Percentiles rank a stretch among this genome's conserved stretches.
phyloP scores from a whole-genome alignment of 345 rosid species.

The Euphorbia lathyris region DNA sequence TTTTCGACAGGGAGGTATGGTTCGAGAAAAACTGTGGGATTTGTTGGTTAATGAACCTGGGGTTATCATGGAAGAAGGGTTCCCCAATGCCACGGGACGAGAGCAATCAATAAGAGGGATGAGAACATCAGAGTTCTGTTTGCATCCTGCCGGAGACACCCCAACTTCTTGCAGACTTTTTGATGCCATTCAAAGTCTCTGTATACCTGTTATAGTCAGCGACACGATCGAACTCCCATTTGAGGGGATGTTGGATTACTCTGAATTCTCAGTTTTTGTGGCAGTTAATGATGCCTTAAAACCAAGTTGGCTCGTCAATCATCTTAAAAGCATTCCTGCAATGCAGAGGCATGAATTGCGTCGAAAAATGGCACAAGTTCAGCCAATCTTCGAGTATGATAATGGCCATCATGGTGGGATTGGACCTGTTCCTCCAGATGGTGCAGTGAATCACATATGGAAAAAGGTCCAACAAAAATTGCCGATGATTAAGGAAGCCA shows the following conservation, averaged over 20 bases:
- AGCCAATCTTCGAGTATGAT: conserved; percentile 62
- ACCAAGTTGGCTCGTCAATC: conserved; percentile 61
- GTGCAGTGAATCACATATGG: conserved; percentile 94
- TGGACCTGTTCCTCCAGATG: conserved; percentile 61
- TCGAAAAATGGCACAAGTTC: conserved; percentile 52
- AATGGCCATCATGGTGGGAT: conserved; percentile 57
- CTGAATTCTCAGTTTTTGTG: conserved; percentile 69
- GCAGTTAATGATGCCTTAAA: conserved; percentile 70
- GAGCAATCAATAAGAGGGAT: conserved; percentile 86
- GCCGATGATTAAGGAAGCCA: conserved; percentile 71
- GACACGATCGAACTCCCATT: conserved; percentile 88
- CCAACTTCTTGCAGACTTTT: conserved; percentile 96
- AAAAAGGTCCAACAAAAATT: conserved; percentile 71
- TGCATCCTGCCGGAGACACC: conserved; percentile 97
- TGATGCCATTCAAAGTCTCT: conserved; percentile 92
- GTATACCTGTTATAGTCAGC: conserved; percentile 86
- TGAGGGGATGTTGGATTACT: conserved; percentile 79
- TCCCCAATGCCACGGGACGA: conserved; percentile 90
- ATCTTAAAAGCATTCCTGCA: conserved; percentile 53
- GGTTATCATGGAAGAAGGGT: conserved; percentile 90
- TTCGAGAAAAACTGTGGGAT: conserved; percentile 87
- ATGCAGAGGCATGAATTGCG: conserved; percentile 52
- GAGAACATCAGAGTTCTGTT: conserved; percentile 88
- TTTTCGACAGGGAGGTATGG: conserved; percentile 63
- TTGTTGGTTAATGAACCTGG: conserved; percentile 55